These are phyloP conservation scores for Lichtheimia ramosa DNA, from an alignment of 371 early-diverging fungal species.

Conservation along the genomic window DNA sequence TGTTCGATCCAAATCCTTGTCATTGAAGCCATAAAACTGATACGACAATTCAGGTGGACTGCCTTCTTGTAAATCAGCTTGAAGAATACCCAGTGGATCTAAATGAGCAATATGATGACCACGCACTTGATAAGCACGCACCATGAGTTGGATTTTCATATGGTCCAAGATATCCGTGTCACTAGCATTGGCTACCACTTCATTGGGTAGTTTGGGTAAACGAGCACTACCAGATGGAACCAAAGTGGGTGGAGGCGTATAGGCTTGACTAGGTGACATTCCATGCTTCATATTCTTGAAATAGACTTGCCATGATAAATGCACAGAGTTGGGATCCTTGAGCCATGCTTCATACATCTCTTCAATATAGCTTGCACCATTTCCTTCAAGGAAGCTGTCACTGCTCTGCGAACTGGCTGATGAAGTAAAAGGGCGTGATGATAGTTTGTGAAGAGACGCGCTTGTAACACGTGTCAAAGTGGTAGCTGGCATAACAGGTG, in stretches of 20 bases:
- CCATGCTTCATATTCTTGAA: constrained; percentile 87
- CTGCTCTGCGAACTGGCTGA: constrained; percentile 4
- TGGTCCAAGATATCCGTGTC: constrained; percentile 83
- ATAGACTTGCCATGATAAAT: constrained; percentile 96
- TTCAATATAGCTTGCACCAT: constrained; percentile 86
- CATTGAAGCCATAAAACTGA: constrained; percentile 91
- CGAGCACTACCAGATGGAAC: constrained; percentile 70
- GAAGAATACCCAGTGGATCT: constrained; percentile 89
- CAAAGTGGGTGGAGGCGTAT: constrained; percentile 81
- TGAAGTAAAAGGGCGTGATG: too few species aligned
- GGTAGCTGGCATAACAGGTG: too few species aligned
- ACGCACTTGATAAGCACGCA: constrained; percentile 95
- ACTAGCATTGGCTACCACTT: constrained; percentile 24
- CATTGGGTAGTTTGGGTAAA: constrained; percentile 60
- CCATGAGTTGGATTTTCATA: constrained; percentile 96
- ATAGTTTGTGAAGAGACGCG: too few species aligned
- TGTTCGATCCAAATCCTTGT: constrained; percentile 86
- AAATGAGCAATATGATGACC: constrained; percentile 95
- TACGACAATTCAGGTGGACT: constrained; percentile 85
- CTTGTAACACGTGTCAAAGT: too few species aligned
- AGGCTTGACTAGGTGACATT: constrained; percentile 72
- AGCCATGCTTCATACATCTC: constrained; percentile 96
- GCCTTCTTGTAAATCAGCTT: constrained; percentile 55
- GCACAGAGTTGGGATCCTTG: constrained; percentile 89
- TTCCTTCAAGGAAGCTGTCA: constrained; percentile 29